Evolutionary conservation across 2,329 filamentous ascomycete species (phyloP).

Genomic region (Cordyceps farinosa): DNA sequence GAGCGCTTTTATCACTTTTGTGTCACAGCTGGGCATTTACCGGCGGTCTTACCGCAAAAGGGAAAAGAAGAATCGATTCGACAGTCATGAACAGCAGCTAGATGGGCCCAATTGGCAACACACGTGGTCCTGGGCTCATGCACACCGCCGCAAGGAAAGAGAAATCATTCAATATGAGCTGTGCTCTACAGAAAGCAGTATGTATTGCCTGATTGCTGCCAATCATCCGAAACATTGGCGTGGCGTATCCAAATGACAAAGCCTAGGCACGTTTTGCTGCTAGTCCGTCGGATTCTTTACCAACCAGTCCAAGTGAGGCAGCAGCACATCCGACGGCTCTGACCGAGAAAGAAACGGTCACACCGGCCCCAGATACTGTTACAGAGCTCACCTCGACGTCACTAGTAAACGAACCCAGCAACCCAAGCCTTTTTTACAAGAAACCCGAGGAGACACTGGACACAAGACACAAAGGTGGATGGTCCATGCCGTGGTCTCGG

Average conservation of each 20-base stretch:
- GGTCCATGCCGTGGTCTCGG: not conserved
- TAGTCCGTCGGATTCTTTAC: not conserved
- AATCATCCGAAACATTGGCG: not conserved
- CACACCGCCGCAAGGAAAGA: not conserved
- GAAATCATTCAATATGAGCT: not conserved
- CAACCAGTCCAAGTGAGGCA: not conserved
- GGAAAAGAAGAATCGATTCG: not conserved
- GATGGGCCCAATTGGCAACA: not conserved
- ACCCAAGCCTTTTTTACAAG: not conserved
- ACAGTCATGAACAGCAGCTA: not conserved
- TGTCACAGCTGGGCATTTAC: not conserved
- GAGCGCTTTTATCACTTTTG: not conserved
- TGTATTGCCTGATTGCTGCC: not conserved
- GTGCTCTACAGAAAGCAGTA: not conserved
- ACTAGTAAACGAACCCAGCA: not conserved
- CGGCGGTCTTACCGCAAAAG: not conserved
- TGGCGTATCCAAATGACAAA: not conserved
- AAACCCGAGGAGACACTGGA: not conserved
- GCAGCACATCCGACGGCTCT: too few relatives aligned
- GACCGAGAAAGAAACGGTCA: not conserved
- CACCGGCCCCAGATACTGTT: not conserved
- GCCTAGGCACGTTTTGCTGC: not conserved
- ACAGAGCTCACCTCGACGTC: not conserved
- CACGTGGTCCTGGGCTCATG: not conserved
- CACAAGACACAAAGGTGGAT: not conserved